Conservation (phyloP, 2,329 filamentous ascomycete species). For the Shiraia sp. region DNA sequence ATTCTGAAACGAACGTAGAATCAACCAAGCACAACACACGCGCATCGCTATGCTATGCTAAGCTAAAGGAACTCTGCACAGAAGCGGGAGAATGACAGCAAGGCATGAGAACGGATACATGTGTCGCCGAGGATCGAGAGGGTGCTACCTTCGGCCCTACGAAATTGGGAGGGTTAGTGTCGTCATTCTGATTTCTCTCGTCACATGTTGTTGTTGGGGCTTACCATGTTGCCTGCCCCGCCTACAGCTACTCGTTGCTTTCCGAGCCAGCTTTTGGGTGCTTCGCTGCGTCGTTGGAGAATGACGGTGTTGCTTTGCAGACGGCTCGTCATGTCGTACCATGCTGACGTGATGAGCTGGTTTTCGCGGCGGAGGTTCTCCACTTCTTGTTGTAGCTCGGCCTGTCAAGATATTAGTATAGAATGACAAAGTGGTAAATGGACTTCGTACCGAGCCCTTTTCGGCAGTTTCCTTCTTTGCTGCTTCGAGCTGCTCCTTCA, state of each 20-base stretch:
- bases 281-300: constrained; percentile 73
- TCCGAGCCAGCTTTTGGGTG: constrained; percentile 80
- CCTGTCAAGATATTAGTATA: constrained; percentile 15
- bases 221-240: constrained; percentile 25
- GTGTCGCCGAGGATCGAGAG: constrained; percentile 14
- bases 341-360: constrained; percentile 77
- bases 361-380: constrained; percentile 78
- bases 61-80: no score
- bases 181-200: not conserved
- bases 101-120: constrained; percentile 6
- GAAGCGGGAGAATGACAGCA: not conserved
- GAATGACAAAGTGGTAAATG: not conserved
- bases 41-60: no score
- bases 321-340: constrained; percentile 79
- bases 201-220: not conserved
- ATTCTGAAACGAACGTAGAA: no score
- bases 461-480: constrained; percentile 39
- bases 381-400: constrained; percentile 52
- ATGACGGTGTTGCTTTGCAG: constrained; percentile 83
- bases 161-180: not conserved
- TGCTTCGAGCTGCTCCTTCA: constrained; percentile 38
- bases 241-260: constrained; percentile 68
- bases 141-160: constrained; percentile 25
- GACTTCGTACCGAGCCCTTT: constrained; percentile 40
- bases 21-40: no score